phyloP scores from a whole-genome alignment of 805 yeast genomes.

The Clavispora fructus region DNA sequence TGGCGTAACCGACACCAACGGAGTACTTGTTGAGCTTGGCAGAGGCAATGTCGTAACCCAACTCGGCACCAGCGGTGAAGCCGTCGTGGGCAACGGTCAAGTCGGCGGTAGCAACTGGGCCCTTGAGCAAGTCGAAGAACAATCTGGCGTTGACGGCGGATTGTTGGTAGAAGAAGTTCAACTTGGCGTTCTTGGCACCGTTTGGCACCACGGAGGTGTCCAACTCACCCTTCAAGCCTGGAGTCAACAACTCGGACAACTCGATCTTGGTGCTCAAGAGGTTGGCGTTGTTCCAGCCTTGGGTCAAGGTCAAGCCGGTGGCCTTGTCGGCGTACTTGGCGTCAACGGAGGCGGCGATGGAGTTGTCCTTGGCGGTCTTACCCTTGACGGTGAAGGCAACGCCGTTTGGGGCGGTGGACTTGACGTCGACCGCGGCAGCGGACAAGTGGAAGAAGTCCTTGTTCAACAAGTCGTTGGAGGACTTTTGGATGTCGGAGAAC shows the following conservation, averaged over 20 bases:
- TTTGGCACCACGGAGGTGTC: constrained; percentile 82
- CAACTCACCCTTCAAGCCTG: constrained; percentile 91
- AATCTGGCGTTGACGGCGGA: constrained; percentile 92
- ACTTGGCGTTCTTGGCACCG: constrained; percentile 80
- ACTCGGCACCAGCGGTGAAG: constrained; percentile 93
- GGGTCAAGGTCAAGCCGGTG: constrained; percentile 87
- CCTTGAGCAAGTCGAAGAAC: constrained; percentile 90
- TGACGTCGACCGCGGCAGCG: constrained; percentile 82
- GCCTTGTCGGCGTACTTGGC: constrained; percentile 90
- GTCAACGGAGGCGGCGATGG: constrained; percentile 85
- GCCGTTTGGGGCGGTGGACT: constrained; percentile 94
- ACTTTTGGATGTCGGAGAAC: constrained; percentile 89
- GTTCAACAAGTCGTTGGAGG: constrained; percentile 83
- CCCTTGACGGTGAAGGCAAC: constrained; percentile 93
- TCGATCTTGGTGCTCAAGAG: constrained; percentile 89
- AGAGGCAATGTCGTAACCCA: constrained; percentile 90
- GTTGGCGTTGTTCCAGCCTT: constrained; percentile 97
- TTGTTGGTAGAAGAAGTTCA: constrained; percentile 87
- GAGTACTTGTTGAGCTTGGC: constrained; percentile 94
- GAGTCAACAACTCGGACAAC: constrained; percentile 84
- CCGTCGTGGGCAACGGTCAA: constrained; percentile 94
- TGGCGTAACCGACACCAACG: constrained; percentile 88
- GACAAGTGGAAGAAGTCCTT: constrained; percentile 91
- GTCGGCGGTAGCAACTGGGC: constrained; percentile 94
- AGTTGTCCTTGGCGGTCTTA: constrained; percentile 72